phyloP scores from a whole-genome alignment of 2,329 filamentous ascomycete genomes.

The Microdochium trichocladiopsis region DNA sequence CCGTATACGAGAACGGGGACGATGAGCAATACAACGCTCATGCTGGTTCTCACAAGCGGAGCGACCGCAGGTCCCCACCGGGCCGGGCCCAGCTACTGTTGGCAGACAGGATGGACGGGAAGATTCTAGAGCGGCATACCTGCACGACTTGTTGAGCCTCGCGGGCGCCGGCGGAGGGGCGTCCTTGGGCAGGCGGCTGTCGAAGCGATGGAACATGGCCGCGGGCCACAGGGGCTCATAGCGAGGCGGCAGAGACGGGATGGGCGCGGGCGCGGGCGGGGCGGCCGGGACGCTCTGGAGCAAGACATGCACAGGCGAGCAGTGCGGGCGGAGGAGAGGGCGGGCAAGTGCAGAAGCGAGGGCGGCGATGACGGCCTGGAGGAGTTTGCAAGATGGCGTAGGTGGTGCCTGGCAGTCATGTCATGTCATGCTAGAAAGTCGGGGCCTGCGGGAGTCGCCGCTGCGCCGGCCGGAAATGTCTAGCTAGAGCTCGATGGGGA shows the following conservation, averaged over 20 bases:
- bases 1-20: too few relatives aligned
- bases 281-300: neutral
- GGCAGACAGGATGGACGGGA: neutral
- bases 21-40: too few relatives aligned
- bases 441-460: too few relatives aligned
- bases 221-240: neutral
- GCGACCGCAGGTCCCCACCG: too few relatives aligned
- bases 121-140: neutral
- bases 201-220: constrained; percentile 1
- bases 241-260: neutral
- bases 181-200: neutral
- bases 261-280: neutral
- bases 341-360: neutral
- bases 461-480: too few relatives aligned
- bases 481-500: too few relatives aligned
- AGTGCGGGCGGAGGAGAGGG: neutral
- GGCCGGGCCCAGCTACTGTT: too few relatives aligned
- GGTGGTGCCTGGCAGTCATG: neutral
- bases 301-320: neutral
- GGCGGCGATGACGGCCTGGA: neutral
- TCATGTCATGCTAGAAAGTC: neutral
- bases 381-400: neutral
- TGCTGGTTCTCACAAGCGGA: too few relatives aligned
- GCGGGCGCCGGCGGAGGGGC: neutral
- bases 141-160: neutral